Conservation (phyloP, 2,329 filamentous ascomycete species). For the Fusarium annulatum region DNA sequence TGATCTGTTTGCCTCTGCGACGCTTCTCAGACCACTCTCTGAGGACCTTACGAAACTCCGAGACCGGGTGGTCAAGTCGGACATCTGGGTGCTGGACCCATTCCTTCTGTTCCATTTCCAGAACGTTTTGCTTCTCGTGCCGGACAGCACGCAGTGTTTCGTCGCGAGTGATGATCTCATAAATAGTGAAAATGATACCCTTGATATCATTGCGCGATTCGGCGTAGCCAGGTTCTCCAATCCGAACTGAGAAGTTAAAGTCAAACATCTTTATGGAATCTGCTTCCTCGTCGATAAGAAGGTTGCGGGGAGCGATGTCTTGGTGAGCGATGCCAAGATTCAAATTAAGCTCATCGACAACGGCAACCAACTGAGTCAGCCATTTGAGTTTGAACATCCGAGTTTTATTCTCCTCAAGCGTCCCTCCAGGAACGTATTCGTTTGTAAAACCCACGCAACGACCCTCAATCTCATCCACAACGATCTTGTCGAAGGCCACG, state of each 20-base stretch:
- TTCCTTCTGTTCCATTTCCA: conserved; percentile 23
- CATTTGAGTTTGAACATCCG: conserved; percentile 51
- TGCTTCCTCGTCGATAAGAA: conserved; percentile 50
- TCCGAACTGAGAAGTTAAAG: conserved; percentile 48
- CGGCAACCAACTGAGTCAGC: conserved; percentile 49
- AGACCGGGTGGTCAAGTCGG: conserved; percentile 47
- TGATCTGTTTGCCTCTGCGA: conserved; percentile 7
- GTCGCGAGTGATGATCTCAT: conserved; percentile 53
- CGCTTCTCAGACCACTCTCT: conserved; percentile 42
- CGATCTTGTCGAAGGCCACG: conserved; percentile 50
- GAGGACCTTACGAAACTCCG: conserved; percentile 44
- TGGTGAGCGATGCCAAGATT: conserved; percentile 53
- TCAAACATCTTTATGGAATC: conserved; percentile 52
- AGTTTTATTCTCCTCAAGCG: conserved; percentile 44
- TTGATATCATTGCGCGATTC: conserved; percentile 48
- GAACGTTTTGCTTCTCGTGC: conserved; percentile 43
- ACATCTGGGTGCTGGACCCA: conserved; percentile 50
- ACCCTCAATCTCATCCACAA: conserved; percentile 49
- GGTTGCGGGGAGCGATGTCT: conserved; percentile 53
- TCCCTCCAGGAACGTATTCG: conserved; percentile 50
- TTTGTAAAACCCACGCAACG: conserved; percentile 53
- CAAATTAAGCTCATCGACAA: conserved; percentile 51
- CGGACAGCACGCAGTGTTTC: conserved; percentile 30
- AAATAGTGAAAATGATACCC: conserved; percentile 51
- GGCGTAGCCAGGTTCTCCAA: conserved; percentile 21